Base-by-base conservation (phyloP, 192 early-diverging fungal genomes). In the Diversispora epigaea region DNA sequence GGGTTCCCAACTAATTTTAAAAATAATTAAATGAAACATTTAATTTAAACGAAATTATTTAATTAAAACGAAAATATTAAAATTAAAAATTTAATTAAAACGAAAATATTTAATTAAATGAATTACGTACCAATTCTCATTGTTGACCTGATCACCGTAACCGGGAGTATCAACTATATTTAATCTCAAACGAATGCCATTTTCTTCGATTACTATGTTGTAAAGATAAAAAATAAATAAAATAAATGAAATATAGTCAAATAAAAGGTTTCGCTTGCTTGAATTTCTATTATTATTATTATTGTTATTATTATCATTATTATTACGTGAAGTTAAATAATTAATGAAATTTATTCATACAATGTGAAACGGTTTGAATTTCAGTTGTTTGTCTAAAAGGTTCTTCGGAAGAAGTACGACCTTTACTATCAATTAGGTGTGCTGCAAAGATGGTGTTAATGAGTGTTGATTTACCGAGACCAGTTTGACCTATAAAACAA, bases 131-230 rank as follows among this genome's bases (percentile, higher is more conserved):
- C 97, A 98, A 73, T 92, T 89, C 78, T 97, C 96, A 86, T 99
- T 99, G 89, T 99, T 98, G 77, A 97, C 95, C 84, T 96, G 95
- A 86, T 99, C 97, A 75, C 94, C 96, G 76, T 93, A 99, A 56
- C 97, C 97, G 55, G 97, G 97, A 64, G 97, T 99, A 79, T 99
- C 97, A 54, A 96, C 93, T 79, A 99, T 94, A 74, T 95, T 97
- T 77, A 99, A 87, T 84, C 90, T 91, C 80, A 98, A 87, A 66
- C 89, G 89, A 68, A 99, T 96, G 54, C 93, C 94, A 76, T 95
- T 96, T 81, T 99, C 97, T 78, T 98, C 94, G 77, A 98, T 89
- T 58, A 93, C 94, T 95, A 79, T 44, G 21, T 21, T 45, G 68
- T 9, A 70, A 44, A 65, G 62, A 68, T 15, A 41, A 50, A 46